A percentile compares a stretch with the other conserved stretches of the same genome.
These are phyloP conservation scores for Neostapfia colusana DNA, from an alignment of 176 grass and related monocot genomes.

Conservation along the genomic window DNA sequence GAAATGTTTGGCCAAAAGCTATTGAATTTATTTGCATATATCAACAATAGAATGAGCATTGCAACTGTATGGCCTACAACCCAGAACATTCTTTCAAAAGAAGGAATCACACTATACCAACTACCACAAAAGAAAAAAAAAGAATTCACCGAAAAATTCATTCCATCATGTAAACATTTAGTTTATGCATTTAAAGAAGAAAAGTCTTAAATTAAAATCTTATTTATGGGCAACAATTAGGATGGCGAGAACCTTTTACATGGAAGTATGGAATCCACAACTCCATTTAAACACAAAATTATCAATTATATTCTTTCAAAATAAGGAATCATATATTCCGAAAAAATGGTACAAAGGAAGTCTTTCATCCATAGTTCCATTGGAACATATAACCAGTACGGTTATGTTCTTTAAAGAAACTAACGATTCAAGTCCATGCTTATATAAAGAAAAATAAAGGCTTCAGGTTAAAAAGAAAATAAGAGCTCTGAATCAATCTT, in stretches of 20 bases:
- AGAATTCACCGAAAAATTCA: background rate
- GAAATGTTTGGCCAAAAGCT: background rate
- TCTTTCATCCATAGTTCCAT: background rate
- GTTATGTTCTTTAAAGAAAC: background rate
- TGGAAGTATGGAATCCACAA: background rate
- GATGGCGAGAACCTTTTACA: background rate
- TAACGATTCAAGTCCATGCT: background rate
- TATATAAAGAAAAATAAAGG: too few relatives aligned
- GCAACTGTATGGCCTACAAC: background rate
- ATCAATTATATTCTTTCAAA: background rate
- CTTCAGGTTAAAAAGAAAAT: too few relatives aligned
- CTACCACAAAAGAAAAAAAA: background rate
- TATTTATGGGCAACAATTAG: background rate
- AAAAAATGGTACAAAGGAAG: background rate
- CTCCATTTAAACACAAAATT: background rate
- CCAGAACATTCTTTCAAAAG: background rate
- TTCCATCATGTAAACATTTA: background rate
- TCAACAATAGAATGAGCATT: background rate
- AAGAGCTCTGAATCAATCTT: constrained; percentile 4
- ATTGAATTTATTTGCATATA: background rate
- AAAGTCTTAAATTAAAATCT: background rate
- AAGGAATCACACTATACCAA: background rate
- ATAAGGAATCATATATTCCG: background rate
- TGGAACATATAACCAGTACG: background rate
- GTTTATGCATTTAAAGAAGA: background rate